Base-by-base conservation (phyloP, 2,329 filamentous ascomycete species). In the Rugonectria rugulosa region DNA sequence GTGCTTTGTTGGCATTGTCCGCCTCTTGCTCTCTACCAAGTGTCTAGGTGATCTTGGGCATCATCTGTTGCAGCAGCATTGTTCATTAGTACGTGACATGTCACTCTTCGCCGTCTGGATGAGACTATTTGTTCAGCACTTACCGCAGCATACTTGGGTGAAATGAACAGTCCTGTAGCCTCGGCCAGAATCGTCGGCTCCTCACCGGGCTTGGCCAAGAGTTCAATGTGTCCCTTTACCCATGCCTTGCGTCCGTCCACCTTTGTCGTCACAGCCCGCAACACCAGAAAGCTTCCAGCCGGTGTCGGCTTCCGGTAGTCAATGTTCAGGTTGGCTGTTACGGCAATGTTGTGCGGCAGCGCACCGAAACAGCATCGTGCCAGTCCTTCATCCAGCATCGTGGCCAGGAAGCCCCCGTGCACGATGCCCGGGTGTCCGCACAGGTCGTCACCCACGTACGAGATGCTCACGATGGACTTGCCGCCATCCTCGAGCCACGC, bases 241-340 rank as follows among this genome's bases (percentile, higher is more conserved):
- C 92, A 97, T 11, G 92, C 94, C 79, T 98, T 98, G 59, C 95
- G 83, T 1, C 95, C 94, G 70, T 98, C 92, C 2, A 94, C 90
- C 77, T 89, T 93, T 9, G 85, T 88, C 17, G 93, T 97, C 70
- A 86, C 84, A 4, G 91, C 93, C 59, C 84, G 82, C 55, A 99
- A 76, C 37, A 96, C 91, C 24, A 96, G 79, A 70, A 89, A 95
- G 57, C 84, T 84, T 19, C 86, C 84, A 6, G 92, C 92, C 66
- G 84, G 86, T 38, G 90, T 88, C 5, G 95, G 95, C 58, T 86
- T 86, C 66, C 89, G 87, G 75, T 97, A 99, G 73, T 96, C 88
- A 64, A 90, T 79, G 64, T 84, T 92, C 66, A 99, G 77, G 69
- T 88, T 94, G 46, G 94, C 95, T 34, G 95, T 98, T 72, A 97